These are phyloP conservation scores for Silene conica DNA, from an alignment of 148 eudicot species.

Conservation along the genomic window DNA sequence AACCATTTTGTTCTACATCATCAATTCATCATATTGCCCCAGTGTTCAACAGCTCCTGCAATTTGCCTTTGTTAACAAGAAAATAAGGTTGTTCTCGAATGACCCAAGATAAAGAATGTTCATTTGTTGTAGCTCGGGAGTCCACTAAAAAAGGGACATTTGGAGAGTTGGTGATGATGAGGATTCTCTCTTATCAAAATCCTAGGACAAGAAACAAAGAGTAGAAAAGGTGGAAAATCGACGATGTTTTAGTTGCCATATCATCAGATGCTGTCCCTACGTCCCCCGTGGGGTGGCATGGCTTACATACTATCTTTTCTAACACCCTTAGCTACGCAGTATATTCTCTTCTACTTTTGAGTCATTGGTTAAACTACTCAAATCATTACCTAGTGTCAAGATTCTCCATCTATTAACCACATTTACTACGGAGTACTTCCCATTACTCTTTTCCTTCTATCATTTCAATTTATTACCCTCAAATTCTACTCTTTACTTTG, in stretches of 20 bases:
- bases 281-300: slow-evolving; percentile 27
- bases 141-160: neutral
- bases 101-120: no score
- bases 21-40: no score
- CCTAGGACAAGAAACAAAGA: slow-evolving; percentile 31
- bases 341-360: slow-evolving; percentile 26
- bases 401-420: neutral
- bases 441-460: no score
- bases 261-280: slow-evolving; percentile 24
- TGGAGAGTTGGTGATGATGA: slow-evolving; percentile 23
- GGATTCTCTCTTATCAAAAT: slow-evolving; percentile 52
- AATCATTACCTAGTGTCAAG: neutral
- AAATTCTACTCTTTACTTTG: no score
- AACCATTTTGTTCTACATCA: no score
- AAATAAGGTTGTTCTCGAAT: no score
- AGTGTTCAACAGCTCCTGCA: no score
- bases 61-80: no score
- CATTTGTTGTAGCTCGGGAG: no score
- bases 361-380: slow-evolving; percentile 5
- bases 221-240: slow-evolving; percentile 16
- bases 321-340: neutral
- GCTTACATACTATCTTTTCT: slow-evolving; percentile 23
- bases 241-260: slow-evolving; percentile 21
- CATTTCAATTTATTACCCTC: no score
- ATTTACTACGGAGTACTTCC: no score